phyloP scores from a whole-genome alignment of 164 flowering plant species.

The Litsea cubeba region DNA sequence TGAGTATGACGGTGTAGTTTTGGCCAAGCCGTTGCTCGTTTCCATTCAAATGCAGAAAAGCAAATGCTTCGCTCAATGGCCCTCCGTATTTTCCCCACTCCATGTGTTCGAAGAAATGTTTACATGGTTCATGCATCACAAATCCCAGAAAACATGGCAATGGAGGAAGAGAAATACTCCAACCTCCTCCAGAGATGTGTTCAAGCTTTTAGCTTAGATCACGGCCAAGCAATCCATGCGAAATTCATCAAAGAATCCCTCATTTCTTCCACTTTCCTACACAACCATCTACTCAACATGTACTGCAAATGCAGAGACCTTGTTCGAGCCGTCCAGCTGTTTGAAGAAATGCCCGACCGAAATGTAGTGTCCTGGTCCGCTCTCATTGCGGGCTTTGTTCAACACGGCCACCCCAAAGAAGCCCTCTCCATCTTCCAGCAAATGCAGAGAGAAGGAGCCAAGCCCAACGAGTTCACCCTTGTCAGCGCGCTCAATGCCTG shows the following conservation, averaged over 20 bases:
- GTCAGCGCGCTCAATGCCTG: constrained; percentile 60
- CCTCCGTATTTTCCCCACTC: neutral
- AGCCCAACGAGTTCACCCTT: constrained; percentile 56
- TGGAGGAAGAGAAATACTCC: constrained; percentile 17
- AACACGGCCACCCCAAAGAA: constrained; percentile 25
- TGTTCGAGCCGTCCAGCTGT: constrained; percentile 31
- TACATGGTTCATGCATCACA: neutral
- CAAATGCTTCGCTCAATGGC: constrained; percentile 10
- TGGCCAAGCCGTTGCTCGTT: no score
- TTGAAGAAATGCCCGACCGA: constrained; percentile 56
- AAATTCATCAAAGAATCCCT: constrained; percentile 33
- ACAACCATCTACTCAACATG: constrained; percentile 56
- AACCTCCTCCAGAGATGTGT: constrained; percentile 7
- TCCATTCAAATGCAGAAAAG: no score
- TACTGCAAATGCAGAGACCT: constrained; percentile 48
- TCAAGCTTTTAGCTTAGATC: neutral
- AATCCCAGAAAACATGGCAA: neutral
- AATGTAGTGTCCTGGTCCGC: constrained; percentile 76
- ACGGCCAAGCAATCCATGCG: constrained; percentile 38
- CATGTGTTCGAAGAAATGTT: constrained; percentile 4
- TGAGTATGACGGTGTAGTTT: no score
- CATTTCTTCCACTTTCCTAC: constrained; percentile 36
- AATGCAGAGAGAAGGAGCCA: constrained; percentile 36
- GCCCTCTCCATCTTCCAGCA: constrained; percentile 33
- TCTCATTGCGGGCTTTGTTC: constrained; percentile 51